These are phyloP conservation scores for Xenoacremonium recifei DNA, from an alignment of 2,329 filamentous ascomycete genomes.

Conservation along the genomic window DNA sequence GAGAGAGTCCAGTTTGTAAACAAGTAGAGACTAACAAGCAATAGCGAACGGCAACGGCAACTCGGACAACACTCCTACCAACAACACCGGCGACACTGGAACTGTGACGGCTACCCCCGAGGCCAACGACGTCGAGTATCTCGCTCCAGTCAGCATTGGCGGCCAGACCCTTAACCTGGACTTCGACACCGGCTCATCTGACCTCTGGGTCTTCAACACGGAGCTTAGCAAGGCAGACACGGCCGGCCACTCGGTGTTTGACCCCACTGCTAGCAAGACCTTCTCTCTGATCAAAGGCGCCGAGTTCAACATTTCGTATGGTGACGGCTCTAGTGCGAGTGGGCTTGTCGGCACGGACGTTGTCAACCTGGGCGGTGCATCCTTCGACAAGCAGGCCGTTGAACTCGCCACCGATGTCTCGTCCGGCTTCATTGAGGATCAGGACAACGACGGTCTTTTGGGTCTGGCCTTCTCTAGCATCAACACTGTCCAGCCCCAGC, in stretches of 20 bases:
- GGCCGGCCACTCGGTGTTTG: conserved; percentile 46
- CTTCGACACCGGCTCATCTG: conserved; percentile 75
- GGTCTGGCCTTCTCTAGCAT: conserved; percentile 65
- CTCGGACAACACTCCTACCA: neutral
- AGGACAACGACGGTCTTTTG: conserved; percentile 65
- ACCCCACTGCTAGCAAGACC: conserved; percentile 34
- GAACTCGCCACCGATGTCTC: conserved; percentile 63
- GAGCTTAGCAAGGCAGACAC: conserved; percentile 45
- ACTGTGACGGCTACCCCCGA: conserved; percentile 62
- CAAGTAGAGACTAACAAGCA: neutral
- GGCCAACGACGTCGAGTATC: conserved; percentile 62
- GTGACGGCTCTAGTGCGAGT: conserved; percentile 61
- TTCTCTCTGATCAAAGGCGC: conserved; percentile 38
- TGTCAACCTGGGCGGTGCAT: conserved; percentile 65
- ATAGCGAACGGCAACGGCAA: neutral
- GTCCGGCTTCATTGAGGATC: conserved; percentile 55
- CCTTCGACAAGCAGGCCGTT: conserved; percentile 61
- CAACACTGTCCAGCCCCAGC: conserved; percentile 61
- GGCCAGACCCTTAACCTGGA: conserved; percentile 67
- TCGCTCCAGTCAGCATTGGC: conserved; percentile 67
- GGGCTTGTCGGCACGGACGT: conserved; percentile 68
- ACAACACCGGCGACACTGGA: conserved; percentile 40
- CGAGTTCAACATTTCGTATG: conserved; percentile 66
- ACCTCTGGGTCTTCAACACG: conserved; percentile 73
- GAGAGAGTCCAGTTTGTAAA: neutral